Evolutionary conservation across 2,329 filamentous ascomycete species (phyloP).

Genomic region (Fusarium sublunatum): DNA sequence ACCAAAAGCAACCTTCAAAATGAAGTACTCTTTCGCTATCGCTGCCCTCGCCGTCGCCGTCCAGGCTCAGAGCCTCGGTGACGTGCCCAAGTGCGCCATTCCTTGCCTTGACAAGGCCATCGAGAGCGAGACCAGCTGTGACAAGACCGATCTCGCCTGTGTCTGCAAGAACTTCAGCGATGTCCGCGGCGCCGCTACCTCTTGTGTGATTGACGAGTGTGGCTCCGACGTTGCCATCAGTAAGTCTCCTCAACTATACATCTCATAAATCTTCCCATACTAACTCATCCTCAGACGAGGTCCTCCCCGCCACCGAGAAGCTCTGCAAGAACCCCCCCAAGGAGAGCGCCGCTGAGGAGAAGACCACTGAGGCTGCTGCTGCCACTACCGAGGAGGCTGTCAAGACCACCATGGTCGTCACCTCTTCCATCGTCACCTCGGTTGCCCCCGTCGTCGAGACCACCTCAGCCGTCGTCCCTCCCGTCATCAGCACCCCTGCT

Average conservation of each 20-base stretch:
- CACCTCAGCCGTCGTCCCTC: slow-evolving; percentile 23
- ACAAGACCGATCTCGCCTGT: slow-evolving; percentile 50
- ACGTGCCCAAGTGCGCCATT: slow-evolving; percentile 55
- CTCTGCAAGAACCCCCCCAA: slow-evolving; percentile 46
- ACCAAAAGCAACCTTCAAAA: slow-evolving; percentile 46
- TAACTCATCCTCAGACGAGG: slow-evolving; percentile 50
- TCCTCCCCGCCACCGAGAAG: slow-evolving; percentile 53
- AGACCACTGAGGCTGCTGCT: slow-evolving; percentile 17
- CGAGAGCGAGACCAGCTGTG: slow-evolving; percentile 48
- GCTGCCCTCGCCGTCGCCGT: slow-evolving; percentile 51
- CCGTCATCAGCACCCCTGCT: slow-evolving; percentile 27
- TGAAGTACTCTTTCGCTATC: slow-evolving; percentile 54
- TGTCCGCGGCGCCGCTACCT: slow-evolving; percentile 49
- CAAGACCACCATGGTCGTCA: slow-evolving; percentile 24
- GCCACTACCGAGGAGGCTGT: slow-evolving; percentile 16
- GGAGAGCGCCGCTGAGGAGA: slow-evolving; percentile 1
- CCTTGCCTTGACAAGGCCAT: slow-evolving; percentile 52
- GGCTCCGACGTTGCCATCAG: slow-evolving; percentile 53
- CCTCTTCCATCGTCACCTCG: slow-evolving; percentile 3
- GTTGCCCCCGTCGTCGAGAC: slow-evolving; percentile 27
- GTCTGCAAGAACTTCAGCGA: slow-evolving; percentile 50
- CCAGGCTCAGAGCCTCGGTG: slow-evolving; percentile 49
- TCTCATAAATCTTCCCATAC: slow-evolving; percentile 1
- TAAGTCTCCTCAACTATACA: slow-evolving; percentile 44
- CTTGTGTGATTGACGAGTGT: slow-evolving; percentile 53